Conservation (phyloP, 305 asterid genomes). For the Stenogyne calaminthoides region DNA sequence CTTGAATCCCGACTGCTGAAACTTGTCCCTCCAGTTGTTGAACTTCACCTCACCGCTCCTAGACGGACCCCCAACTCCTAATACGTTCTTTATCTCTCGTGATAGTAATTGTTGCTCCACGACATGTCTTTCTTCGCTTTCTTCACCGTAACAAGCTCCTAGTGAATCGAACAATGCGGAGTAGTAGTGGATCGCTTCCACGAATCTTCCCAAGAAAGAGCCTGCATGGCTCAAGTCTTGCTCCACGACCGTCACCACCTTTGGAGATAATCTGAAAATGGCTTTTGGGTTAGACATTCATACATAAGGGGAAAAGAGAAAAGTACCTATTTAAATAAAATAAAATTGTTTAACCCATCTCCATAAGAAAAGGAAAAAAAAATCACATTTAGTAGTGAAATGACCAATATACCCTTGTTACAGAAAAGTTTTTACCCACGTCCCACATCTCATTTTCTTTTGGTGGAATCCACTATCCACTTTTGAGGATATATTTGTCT, state of each 20-base stretch:
- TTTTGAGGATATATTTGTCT: no score
- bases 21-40: constrained; percentile 93
- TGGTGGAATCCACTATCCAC: no score
- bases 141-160: constrained; percentile 95
- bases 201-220: constrained; percentile 88
- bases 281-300: background rate
- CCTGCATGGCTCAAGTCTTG: constrained; percentile 95
- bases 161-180: constrained; percentile 91
- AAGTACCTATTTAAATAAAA: no score
- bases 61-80: constrained; percentile 80
- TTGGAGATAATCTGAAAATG: constrained; percentile 71
- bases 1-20: constrained; percentile 82
- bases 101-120: constrained; percentile 94
- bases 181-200: constrained; percentile 96
- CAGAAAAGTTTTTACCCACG: no score
- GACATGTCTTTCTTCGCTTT: constrained; percentile 92
- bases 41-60: constrained; percentile 74
- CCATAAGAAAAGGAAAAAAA: no score
- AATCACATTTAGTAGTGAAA: no score
- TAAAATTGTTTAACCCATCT: no score
- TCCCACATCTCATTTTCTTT: no score
- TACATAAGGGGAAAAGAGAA: no score
- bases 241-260: constrained; percentile 95
- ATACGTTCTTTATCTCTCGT: constrained; percentile 80
- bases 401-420: no score